Conservation (phyloP, 106 monocot genomes). For the Allium fistulosum region DNA sequence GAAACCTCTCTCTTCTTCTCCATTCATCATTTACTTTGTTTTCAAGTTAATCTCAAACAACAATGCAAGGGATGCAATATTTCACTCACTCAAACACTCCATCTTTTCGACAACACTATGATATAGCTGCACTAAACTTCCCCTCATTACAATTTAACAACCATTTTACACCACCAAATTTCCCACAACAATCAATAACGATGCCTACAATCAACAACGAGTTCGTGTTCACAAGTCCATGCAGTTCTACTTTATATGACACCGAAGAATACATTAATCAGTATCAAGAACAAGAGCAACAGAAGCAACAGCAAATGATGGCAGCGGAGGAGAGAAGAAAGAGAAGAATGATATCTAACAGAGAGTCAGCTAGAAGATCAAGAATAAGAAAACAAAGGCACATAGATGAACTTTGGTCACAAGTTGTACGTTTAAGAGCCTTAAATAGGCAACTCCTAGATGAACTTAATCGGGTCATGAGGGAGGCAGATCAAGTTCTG, state of each 20-base stretch:
- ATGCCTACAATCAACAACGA: not conserved
- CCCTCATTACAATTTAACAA: constrained; percentile 21
- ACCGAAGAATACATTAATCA: constrained; percentile 14
- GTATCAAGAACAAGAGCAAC: constrained; percentile 14
- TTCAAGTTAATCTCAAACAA: not conserved
- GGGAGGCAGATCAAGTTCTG: constrained; percentile 19
- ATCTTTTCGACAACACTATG: constrained; percentile 8
- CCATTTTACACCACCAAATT: constrained; percentile 8
- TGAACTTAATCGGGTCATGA: constrained; percentile 51
- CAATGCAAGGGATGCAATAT: constrained; percentile 26
- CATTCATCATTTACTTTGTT: not conserved
- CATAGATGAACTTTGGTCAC: constrained; percentile 60
- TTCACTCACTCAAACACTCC: constrained; percentile 13
- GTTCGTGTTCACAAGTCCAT: constrained; percentile 3
- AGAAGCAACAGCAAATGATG: constrained; percentile 10
- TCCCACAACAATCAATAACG: not conserved
- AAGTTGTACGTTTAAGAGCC: constrained; percentile 40
- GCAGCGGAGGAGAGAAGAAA: constrained; percentile 49
- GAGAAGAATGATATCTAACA: constrained; percentile 81
- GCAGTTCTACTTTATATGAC: constrained; percentile 36
- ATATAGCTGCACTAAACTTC: not conserved
- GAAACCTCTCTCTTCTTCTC: not conserved
- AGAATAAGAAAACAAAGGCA: constrained; percentile 91
- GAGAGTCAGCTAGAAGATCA: constrained; percentile 84
- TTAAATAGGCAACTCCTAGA: constrained; percentile 63